These are phyloP conservation scores for Inga oerstediana DNA, from an alignment of 306 rosid genomes.

Conservation along the genomic window DNA sequence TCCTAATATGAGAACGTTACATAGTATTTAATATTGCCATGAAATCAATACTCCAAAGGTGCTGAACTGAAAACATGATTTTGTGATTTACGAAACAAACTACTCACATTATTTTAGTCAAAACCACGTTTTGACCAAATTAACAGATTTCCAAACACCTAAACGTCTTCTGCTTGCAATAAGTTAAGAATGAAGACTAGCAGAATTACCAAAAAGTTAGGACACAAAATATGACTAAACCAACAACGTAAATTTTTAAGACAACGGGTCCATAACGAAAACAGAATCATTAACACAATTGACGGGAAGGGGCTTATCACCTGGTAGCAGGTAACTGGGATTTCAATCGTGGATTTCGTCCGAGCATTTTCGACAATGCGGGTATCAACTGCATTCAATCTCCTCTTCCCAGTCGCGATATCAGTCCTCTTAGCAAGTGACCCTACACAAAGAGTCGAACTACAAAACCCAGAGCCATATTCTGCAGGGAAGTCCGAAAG, in stretches of 20 bases:
- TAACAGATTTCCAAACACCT: not conserved
- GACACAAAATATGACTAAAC: not conserved
- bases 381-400: conserved; percentile 60
- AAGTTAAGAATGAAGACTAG: not conserved
- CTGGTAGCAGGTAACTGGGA: conserved; percentile 90
- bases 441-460: conserved; percentile 44
- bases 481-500: conserved; percentile 40
- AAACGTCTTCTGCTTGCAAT: not conserved
- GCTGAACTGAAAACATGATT: not conserved
- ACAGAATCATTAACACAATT: not conserved
- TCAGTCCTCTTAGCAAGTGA: conserved; percentile 41
- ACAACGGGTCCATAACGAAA: not conserved
- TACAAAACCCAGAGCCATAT: conserved; percentile 28
- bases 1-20: not conserved
- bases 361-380: conserved; percentile 47
- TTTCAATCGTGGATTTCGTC: conserved; percentile 54
- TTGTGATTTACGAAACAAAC: not conserved
- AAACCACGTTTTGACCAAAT: not conserved
- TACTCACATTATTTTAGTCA: not conserved
- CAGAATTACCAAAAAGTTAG: not conserved
- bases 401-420: conserved; percentile 45
- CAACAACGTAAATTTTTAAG: not conserved
- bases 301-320: conserved; percentile 39
- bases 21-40: not conserved
- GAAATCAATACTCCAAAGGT: not conserved